phyloP scores from a whole-genome alignment of 768 basidiomycete species.

The Suillus ampliporus region DNA sequence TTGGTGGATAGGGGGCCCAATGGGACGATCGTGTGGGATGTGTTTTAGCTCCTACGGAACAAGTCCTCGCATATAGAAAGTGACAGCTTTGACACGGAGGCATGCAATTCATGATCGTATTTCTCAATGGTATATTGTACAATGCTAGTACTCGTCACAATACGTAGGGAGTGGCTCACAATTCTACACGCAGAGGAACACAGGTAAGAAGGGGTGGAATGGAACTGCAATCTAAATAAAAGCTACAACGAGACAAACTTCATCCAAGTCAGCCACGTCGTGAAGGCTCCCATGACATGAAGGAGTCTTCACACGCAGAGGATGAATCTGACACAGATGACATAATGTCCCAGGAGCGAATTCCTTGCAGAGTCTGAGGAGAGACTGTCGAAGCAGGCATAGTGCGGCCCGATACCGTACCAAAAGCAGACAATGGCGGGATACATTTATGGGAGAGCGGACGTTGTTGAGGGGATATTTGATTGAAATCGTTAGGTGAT shows the following conservation, averaged over 20 bases:
- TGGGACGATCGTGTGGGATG: neutral
- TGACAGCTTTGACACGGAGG: neutral
- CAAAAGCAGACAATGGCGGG: conserved; percentile 3
- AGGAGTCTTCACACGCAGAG: conserved; percentile 55
- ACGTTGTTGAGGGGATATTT: conserved; percentile 19
- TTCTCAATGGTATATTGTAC: neutral
- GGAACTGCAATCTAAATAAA: neutral
- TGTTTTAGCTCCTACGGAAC: neutral
- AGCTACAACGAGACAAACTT: neutral
- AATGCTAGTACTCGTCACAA: neutral
- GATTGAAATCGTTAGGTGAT: conserved; percentile 31
- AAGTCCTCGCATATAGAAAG: neutral
- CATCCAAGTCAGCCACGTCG: conserved; percentile 33
- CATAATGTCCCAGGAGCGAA: conserved; percentile 25
- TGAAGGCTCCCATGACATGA: conserved; percentile 67
- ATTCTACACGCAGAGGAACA: neutral
- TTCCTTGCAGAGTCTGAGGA: conserved; percentile 20
- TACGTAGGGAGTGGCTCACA: neutral
- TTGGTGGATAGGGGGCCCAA: neutral
- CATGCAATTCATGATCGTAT: neutral
- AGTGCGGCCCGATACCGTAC: conserved; percentile 11
- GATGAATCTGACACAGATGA: conserved; percentile 34
- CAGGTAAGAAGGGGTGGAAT: neutral
- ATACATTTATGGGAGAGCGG: conserved; percentile 15
- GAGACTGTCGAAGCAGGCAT: conserved; percentile 26